phyloP scores from a whole-genome alignment of 306 rosid species.

The Sicyos edulis region DNA sequence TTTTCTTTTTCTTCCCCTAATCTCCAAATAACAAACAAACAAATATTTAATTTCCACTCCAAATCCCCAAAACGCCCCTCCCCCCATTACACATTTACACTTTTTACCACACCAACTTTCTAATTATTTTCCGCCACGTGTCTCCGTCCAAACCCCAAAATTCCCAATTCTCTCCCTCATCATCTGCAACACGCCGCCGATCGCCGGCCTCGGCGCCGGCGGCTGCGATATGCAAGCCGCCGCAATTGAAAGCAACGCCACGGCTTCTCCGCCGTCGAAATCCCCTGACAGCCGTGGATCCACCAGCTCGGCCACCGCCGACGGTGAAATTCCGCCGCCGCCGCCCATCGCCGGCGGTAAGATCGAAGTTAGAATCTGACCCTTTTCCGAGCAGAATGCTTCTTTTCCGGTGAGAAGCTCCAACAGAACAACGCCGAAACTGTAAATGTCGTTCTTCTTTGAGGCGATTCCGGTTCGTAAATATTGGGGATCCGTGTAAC shows the following conservation, averaged over 20 bases:
- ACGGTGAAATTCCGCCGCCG: constrained; percentile 8
- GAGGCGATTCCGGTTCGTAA: constrained; percentile 46
- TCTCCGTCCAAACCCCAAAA: background rate
- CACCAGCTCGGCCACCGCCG: constrained; percentile 21
- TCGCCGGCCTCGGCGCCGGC: constrained; percentile 36
- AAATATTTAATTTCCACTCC: background rate
- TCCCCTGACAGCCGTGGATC: constrained; percentile 29
- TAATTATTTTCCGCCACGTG: background rate
- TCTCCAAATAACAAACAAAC: background rate
- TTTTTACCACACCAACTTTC: background rate
- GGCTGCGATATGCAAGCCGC: constrained; percentile 33
- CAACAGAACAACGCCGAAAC: constrained; percentile 38
- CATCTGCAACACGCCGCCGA: constrained; percentile 23
- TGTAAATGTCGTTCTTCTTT: constrained; percentile 47
- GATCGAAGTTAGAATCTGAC: constrained; percentile 24
- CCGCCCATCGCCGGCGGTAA: constrained; percentile 2
- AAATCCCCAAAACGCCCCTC: background rate
- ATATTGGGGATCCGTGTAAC: constrained; percentile 50
- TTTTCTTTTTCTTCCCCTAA: background rate
- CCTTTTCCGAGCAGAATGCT: constrained; percentile 32
- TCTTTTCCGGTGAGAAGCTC: constrained; percentile 42
- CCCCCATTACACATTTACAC: background rate
- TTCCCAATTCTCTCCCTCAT: constrained; percentile 16
- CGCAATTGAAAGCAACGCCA: constrained; percentile 24
- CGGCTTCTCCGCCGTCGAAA: constrained; percentile 34